phyloP scores from a whole-genome alignment of 805 yeast species.

The Kodamaea fukazawae region DNA sequence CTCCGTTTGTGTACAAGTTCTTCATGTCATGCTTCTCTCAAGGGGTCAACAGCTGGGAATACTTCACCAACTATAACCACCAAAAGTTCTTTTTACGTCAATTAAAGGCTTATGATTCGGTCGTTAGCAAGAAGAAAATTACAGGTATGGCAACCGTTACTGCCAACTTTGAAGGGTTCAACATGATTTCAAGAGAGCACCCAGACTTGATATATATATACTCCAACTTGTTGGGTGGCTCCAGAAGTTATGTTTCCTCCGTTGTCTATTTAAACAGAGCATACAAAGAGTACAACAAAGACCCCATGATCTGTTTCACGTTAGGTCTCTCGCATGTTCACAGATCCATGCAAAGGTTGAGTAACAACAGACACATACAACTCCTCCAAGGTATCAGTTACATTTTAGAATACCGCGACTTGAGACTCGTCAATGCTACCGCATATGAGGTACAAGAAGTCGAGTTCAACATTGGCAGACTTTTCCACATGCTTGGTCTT shows the following conservation, averaged over 20 bases:
- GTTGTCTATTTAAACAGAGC: conserved; percentile 74
- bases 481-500: conserved; percentile 81
- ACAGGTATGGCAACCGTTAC: conserved; percentile 78
- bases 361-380: conserved; percentile 82
- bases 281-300: conserved; percentile 62
- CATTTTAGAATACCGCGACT: conserved; percentile 64
- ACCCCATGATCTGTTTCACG: conserved; percentile 74
- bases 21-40: conserved; percentile 66
- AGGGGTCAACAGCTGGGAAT: conserved; percentile 56
- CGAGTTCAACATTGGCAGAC: conserved; percentile 77
- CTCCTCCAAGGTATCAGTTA: conserved; percentile 83
- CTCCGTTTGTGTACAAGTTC: conserved; percentile 61
- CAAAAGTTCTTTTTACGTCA: conserved; percentile 90
- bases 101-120: conserved; percentile 81
- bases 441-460: conserved; percentile 68
- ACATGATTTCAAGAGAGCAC: conserved; percentile 37
- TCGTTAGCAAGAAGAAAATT: conserved; percentile 50
- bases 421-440: conserved; percentile 41
- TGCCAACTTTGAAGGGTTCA: conserved; percentile 44
- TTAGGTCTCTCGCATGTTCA: conserved; percentile 82
- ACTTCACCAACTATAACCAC: conserved; percentile 73
- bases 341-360: conserved; percentile 86
- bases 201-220: conserved; percentile 77
- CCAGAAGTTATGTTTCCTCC: conserved; percentile 79
- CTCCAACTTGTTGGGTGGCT: conserved; percentile 75